Evolutionary conservation across 2,329 filamentous ascomycete genomes (phyloP), one percentile per base, ranked within the genome.

Genomic region (Aspergillus amoenus): DNA sequence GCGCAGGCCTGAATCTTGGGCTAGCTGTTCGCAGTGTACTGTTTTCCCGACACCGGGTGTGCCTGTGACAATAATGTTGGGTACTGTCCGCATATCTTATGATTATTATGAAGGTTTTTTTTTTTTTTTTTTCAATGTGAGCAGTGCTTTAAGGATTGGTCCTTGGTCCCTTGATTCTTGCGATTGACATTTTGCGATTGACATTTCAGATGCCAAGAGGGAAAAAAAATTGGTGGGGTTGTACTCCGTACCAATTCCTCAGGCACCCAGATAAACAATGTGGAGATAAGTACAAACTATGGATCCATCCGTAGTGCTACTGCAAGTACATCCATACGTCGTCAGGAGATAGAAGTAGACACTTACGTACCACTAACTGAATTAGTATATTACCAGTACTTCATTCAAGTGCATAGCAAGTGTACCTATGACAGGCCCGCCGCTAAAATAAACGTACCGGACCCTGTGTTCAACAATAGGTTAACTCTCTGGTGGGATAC

Each of bases 41-140:
- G 93, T 96, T 79, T 99, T 99, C 70, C 94, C 94, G 27, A 95
- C 91, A 55, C 94, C 94, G 0, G 94, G 94, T 18, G 94, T 99
- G 63, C 94, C 94, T 41, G 94, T 97, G 64, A 99, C 83, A 65
- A 99, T 89, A 68, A 99, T 91, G 75, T 97, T 99, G 30, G 94
- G 94, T 44, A 67, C 68, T 7, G 67, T 67, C 58, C 75, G 70
- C 74, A 76, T 77, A 59, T 18, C 21, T 44, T 49, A 56, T 48
- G 34, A 18, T 27, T n/a, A 15, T 12, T 27, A 32, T 32, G 8
- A 24, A 44, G 34, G 30, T 17, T 39, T 43, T 43, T 34, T 30
- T 11, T 17, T 39, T 43, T 43, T 34, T 30, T 11, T 18, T 30
- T 3, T 11, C 8, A 30, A 30, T 30, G 27, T 30, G n/a, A 44